Evolutionary conservation across 2,329 filamentous ascomycete species (phyloP), one percentile per base, ranked within the genome.

Genomic region (Alternaria longipes): DNA sequence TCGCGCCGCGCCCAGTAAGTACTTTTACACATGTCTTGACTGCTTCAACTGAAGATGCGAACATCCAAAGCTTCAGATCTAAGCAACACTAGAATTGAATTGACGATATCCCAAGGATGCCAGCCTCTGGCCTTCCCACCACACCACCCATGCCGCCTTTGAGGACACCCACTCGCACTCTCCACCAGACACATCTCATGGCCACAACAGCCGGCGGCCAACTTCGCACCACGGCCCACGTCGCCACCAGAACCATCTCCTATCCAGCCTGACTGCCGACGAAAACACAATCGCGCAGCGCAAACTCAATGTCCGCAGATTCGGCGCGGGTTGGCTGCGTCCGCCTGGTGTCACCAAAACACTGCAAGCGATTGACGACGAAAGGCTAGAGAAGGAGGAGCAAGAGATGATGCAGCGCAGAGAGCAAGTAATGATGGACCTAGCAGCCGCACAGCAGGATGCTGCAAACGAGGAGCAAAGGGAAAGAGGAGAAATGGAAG

Each of bases 341-440:
- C 95, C 95, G 0, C 93, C 93, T 0, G 95, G 94, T 8, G 86
- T 97, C 56, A 79, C 88, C 59, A 99, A 98, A 84, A 97, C 94
- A 1, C 87, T 97, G 61, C 90, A 96, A 75, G 93, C 96, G 64
- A 87, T 93, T 81, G 90, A 91, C 42, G 95, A 99, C 80, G 95
- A 99, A 81, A 89, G 90, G 67, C 87, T 91, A 11, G 95, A 99
- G 82, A 87, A 91, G 56, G 90, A 94, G 75, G 95, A 99, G 79
- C 91, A 94, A 62, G 87, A 91, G 64, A 89, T 91, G 73, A 87
- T 91, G 2, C 81, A 92, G 77, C 84, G 90, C 22, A 84, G 91
- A 30, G 91, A 94, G 76, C 86, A 88, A 70, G 80, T 90, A 5
- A 87, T 90, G 58, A 85, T 91, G 72, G 92, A 96, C 74, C 84